Evolutionary conservation across 495 filamentous ascomycete genomes (phyloP), one percentile per base, ranked within the genome.

Genomic region (Podospora bellae-mahoneyi): DNA sequence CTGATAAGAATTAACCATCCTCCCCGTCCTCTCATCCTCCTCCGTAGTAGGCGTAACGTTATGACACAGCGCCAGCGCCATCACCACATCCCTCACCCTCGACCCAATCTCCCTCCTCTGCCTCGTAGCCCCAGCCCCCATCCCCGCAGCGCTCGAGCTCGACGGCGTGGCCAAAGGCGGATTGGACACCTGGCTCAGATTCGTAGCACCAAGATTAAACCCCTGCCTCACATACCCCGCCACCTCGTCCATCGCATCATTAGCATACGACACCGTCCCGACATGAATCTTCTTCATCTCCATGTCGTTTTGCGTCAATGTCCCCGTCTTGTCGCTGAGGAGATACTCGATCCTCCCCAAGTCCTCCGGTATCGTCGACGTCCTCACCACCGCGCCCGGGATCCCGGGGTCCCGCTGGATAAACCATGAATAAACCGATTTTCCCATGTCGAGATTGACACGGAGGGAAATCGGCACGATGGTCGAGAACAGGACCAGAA

Each of bases 211-310:
- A 44, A 83, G 76, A 5, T 88, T 83, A 75, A 97, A 96, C 30
- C 87, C 91, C 74, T 97, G 94, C 68, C 83, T 87, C 59, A 98
- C 85, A 73, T 95, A 97, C 0, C 91, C 88, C 48, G 87, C 79
- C 10, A 99, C 96, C 76, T 98, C 96, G 67, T 97, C 95, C 96
- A 97, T 98, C 3, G 95, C 94, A 76, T 99, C 96, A 70, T 94
- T 95, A 26, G 93, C 96, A 74, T 98, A 99, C 0, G 94, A 97
- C 3, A 98, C 96, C 23, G 95, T 98, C 1, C 96, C 96, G 67
- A 99, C 92, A 73, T 98, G 96, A 30, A 98, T 94, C 78, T 98
- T 99, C 74, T 94, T 96, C 84, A 99, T 86, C 78, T 97, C 95
- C 94, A 98, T 98, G 72, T 97, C 92, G 76, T 99, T 99, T 74